A percentile compares a stretch with the other conserved stretches of the same genome.
Evolutionary conservation across 1,284 basidiomycete species (phyloP).

Genomic region (Irpex sp.): DNA sequence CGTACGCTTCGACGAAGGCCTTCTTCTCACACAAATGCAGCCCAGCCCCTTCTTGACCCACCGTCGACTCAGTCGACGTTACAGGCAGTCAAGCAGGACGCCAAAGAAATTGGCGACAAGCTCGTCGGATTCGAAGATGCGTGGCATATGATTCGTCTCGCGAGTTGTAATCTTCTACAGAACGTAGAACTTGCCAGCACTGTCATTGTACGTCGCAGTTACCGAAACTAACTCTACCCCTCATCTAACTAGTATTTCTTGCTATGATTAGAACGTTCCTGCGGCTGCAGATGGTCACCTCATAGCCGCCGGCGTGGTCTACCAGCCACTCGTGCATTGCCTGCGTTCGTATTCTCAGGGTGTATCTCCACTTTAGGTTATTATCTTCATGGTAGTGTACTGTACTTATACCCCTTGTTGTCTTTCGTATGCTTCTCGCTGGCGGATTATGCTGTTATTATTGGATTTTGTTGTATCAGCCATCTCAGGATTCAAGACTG

Average conservation of each 20-base stretch:
- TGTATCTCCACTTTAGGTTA: conserved; percentile 16
- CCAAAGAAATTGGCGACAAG: conserved; percentile 20
- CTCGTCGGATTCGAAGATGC: conserved; percentile 28
- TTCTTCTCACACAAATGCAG: background rate
- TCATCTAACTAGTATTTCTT: background rate
- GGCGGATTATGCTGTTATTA: background rate
- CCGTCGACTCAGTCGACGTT: background rate
- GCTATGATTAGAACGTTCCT: conserved; percentile 14
- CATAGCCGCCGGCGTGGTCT: conserved; percentile 20
- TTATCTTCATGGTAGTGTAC: background rate
- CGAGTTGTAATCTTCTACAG: conserved; percentile 21
- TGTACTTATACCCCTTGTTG: background rate
- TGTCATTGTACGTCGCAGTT: conserved; percentile 18
- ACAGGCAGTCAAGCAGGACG: conserved; percentile 17
- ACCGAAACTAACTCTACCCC: background rate
- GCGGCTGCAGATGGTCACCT: conserved; percentile 22
- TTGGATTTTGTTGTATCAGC: background rate
- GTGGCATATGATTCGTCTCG: conserved; percentile 27
- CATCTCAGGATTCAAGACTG: too few species aligned
- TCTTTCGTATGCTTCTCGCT: background rate
- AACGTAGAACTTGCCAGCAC: conserved; percentile 23
- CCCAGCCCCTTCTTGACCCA: background rate
- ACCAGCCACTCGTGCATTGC: conserved; percentile 27
- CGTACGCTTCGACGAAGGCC: background rate
- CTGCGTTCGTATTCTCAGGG: conserved; percentile 25